These are phyloP conservation scores for Nissolia schottii DNA, from an alignment of 306 rosid genomes.

Conservation along the genomic window DNA sequence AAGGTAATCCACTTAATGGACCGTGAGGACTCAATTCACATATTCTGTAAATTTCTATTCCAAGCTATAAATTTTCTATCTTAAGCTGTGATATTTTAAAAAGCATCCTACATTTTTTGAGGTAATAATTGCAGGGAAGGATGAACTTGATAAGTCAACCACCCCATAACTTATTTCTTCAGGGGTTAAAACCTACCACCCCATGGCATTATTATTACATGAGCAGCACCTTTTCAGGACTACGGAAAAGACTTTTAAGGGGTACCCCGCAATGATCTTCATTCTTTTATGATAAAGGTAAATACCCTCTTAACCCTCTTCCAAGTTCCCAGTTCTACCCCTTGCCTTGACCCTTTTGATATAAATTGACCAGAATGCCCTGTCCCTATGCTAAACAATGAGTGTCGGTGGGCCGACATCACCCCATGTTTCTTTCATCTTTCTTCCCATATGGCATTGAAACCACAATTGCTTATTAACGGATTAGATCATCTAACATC, in stretches of 20 bases:
- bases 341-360: not conserved
- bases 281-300: conserved; percentile 6
- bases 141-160: conserved; percentile 31
- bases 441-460: not conserved
- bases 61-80: too few species aligned
- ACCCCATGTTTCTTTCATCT: conserved; percentile 20
- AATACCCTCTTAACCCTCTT: conserved; percentile 23
- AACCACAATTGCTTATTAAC: conserved; percentile 21
- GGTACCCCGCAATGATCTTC: conserved; percentile 48
- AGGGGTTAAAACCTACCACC: not conserved
- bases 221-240: conserved; percentile 47
- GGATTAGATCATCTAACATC: conserved; percentile 25
- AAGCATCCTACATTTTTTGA: too few species aligned
- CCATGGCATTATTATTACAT: conserved; percentile 26
- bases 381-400: conserved; percentile 23
- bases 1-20: too few species aligned
- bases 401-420: conserved; percentile 76
- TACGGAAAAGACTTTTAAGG: conserved; percentile 38
- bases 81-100: too few species aligned
- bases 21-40: too few species aligned
- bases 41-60: too few species aligned
- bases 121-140: too few species aligned
- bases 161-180: not conserved
- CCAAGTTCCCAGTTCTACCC: conserved; percentile 13
- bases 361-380: conserved; percentile 38